Percentiles rank a stretch among this genome's conserved stretches.
Conservation (phyloP, 2,329 filamentous ascomycete species). For the Neonectria magnoliae region DNA sequence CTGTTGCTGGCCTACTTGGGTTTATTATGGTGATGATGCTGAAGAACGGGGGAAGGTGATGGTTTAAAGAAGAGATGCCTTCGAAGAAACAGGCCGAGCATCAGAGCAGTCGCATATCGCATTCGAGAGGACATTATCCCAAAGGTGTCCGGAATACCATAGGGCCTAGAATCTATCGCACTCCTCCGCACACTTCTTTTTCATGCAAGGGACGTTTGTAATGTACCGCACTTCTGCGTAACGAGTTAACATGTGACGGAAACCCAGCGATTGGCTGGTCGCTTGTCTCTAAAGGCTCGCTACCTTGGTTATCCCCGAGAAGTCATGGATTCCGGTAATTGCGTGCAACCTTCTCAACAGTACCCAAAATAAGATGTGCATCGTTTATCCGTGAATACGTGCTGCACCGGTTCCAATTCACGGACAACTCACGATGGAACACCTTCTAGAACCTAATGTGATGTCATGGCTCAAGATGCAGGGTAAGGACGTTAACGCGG, state of each 20-base stretch:
- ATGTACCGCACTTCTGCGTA: conserved; percentile 1
- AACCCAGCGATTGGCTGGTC: not conserved
- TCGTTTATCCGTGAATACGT: not conserved
- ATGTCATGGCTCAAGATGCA: not conserved
- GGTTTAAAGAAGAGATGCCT: too few relatives aligned
- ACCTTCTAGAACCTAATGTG: not conserved
- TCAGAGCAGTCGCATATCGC: too few relatives aligned
- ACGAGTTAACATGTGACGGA: not conserved
- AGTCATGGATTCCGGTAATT: not conserved
- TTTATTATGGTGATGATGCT: too few relatives aligned
- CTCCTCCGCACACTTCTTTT: not conserved
- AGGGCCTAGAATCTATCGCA: too few relatives aligned
- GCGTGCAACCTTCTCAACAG: too few relatives aligned
- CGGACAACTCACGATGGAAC: not conserved
- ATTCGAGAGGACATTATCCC: too few relatives aligned
- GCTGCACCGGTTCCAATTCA: not conserved
- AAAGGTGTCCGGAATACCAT: too few relatives aligned
- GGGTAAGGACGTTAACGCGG: not conserved
- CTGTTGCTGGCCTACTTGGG: too few relatives aligned
- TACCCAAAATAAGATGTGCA: not conserved
- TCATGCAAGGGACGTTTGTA: conserved; percentile 2
- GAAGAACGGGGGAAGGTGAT: too few relatives aligned
- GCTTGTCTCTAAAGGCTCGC: not conserved
- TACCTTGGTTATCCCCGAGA: not conserved
- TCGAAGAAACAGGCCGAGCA: too few relatives aligned